Percentiles rank a stretch among this genome's conserved stretches.
Evolutionary conservation across 495 filamentous ascomycete species (phyloP).

Genomic region (Lasiosphaeria miniovina): DNA sequence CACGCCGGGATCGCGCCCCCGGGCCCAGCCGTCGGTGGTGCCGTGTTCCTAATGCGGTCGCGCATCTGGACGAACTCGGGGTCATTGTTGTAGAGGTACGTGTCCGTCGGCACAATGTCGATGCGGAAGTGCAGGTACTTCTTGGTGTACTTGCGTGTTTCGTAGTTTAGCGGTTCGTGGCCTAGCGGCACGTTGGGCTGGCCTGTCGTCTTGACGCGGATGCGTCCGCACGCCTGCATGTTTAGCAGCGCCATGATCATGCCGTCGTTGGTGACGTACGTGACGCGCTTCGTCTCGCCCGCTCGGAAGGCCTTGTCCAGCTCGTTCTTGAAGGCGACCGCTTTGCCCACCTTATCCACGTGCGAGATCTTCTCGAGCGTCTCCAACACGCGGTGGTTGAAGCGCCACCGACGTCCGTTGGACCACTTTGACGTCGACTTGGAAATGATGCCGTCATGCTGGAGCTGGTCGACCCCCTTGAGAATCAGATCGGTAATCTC

Average conservation of each 20-base stretch:
- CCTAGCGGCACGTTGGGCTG: slow-evolving; percentile 69
- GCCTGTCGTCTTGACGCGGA: slow-evolving; percentile 55
- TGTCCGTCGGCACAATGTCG: slow-evolving; percentile 53
- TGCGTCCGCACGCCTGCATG: slow-evolving; percentile 56
- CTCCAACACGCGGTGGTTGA: slow-evolving; percentile 55
- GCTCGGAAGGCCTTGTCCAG: slow-evolving; percentile 55
- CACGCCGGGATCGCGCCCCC: slow-evolving; percentile 64
- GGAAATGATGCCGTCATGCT: slow-evolving; percentile 57
- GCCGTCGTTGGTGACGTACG: slow-evolving; percentile 58
- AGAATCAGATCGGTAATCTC: slow-evolving; percentile 47
- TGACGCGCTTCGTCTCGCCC: slow-evolving; percentile 32
- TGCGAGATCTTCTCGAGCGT: slow-evolving; percentile 47
- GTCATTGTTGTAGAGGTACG: slow-evolving; percentile 61
- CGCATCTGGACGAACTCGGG: slow-evolving; percentile 41
- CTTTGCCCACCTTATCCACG: slow-evolving; percentile 48
- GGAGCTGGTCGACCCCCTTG: slow-evolving; percentile 55
- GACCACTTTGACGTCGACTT: slow-evolving; percentile 53
- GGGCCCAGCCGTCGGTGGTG: slow-evolving; percentile 27
- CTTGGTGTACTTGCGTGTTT: slow-evolving; percentile 68
- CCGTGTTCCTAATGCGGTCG: slow-evolving; percentile 31
- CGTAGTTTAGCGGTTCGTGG: slow-evolving; percentile 67
- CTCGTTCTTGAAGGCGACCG: slow-evolving; percentile 55
- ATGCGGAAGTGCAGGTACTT: slow-evolving; percentile 58
- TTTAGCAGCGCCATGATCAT: slow-evolving; percentile 68
- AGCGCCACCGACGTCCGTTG: slow-evolving; percentile 55